phyloP scores from a whole-genome alignment of 345 rosid genomes.

The Cardamine chenopodiifolia region DNA sequence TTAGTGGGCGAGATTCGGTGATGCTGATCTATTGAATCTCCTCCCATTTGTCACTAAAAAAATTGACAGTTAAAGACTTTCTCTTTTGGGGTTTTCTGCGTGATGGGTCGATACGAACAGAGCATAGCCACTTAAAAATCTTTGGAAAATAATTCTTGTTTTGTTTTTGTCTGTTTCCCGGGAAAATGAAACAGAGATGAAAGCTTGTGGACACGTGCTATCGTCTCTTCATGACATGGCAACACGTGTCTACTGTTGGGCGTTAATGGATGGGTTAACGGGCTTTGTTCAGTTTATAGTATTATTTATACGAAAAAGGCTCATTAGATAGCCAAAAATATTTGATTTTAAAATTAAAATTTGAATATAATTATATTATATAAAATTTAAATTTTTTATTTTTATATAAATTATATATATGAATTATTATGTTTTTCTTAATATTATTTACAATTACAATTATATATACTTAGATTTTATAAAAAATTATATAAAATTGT shows the following conservation, averaged over 20 bases:
- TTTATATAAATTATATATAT: no score
- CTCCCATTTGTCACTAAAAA: conserved; percentile 17
- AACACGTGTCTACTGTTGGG: conserved; percentile 3
- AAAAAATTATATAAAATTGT: no score
- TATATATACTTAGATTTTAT: no score
- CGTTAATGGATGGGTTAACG: background rate
- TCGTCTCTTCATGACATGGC: conserved; percentile 15
- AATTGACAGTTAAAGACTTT: background rate
- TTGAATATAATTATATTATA: no score
- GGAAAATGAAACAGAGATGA: conserved; percentile 23
- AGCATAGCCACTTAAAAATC: conserved; percentile 35
- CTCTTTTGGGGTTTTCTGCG: conserved; percentile 14
- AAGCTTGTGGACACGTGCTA: conserved; percentile 8
- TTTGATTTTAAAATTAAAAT: no score
- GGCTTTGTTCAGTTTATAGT: background rate
- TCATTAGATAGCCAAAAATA: no score
- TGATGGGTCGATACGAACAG: conserved; percentile 25
- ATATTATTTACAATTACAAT: no score
- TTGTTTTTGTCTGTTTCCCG: conserved; percentile 41
- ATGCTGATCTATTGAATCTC: conserved; percentile 11
- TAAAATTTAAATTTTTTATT: no score
- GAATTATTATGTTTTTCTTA: no score
- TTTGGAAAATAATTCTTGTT: background rate
- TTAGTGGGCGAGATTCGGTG: conserved; percentile 26
- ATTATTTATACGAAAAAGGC: background rate